Evolutionary conservation across 2,329 filamentous ascomycete species (phyloP).

Genomic region (Penicillium fuscoglaucum): DNA sequence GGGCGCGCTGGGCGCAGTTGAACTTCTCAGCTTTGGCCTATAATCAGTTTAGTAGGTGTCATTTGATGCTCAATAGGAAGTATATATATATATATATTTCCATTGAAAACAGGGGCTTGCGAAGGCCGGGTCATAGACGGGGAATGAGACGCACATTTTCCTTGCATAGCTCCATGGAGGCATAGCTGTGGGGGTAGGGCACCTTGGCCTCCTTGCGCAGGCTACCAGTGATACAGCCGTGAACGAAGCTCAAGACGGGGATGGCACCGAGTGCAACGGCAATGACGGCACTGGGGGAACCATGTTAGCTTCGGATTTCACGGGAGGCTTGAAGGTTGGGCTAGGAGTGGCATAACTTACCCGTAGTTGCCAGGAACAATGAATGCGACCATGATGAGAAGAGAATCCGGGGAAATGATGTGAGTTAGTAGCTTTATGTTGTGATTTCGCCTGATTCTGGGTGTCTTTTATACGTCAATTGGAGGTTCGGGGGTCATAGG

Average conservation of each 20-base stretch:
- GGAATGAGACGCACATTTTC: constrained; percentile 37
- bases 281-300: constrained; percentile 53
- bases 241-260: constrained; percentile 53
- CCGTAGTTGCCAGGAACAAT: constrained; percentile 52
- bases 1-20: constrained; percentile 58
- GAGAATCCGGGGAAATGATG: background rate
- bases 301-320: constrained; percentile 4
- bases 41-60: background rate
- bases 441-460: background rate
- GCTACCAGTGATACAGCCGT: constrained; percentile 48
- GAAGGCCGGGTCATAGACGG: background rate
- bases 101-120: background rate
- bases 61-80: background rate
- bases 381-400: constrained; percentile 42
- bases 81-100: background rate
- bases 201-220: constrained; percentile 56
- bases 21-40: constrained; percentile 48
- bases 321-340: background rate
- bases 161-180: constrained; percentile 55
- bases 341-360: constrained; percentile 32
- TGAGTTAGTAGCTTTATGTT: background rate
- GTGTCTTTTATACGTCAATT: constrained; percentile 10
- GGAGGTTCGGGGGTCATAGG: background rate
- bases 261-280: constrained; percentile 56
- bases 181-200: constrained; percentile 60